Evolutionary conservation across 2,329 filamentous ascomycete species (phyloP), one percentile per base, ranked within the genome.

Genomic region (Phaeosphaeriaceae sp.): DNA sequence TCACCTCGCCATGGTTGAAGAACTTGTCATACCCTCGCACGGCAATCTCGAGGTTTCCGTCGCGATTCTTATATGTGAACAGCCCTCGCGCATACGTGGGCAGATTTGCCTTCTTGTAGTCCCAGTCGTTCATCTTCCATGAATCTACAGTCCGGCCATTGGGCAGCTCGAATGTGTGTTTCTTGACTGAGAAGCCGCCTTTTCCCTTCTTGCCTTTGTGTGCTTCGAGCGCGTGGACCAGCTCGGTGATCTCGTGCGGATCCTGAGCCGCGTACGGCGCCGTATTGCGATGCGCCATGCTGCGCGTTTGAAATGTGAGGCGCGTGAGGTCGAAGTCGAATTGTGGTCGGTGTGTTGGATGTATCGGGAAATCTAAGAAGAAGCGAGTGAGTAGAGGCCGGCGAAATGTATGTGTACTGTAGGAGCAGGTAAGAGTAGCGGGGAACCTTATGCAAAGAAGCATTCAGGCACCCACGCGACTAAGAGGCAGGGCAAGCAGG

Each of bases 1-100:
- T 78, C 7, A 96, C 90, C 79, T 99, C 95, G 51, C 87, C 86
- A 42, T 92, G 85, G 70, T 99, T 99, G 86, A 99, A 99, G 82
- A 99, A 99, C 79, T 99, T 99, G 83, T 99, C 94, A 79, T 99
- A 99, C 51, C 95, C 95, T 68, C 95, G 86, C 49, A 92, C 88
- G 1, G 86, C 91, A 67, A 99, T 97, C 77, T 97, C 92, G 13
- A 86, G 81, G 9, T 86, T 82, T 9, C 88, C 88, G 24, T 86
- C 82, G 50, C 84, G 81, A 61, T 86, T 89, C 63, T 80, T 86
- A 44, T 90, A 90, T n/a, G 93, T 99, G 79, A 99, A 99, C 1
- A 99, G 85, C 7, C 95, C 95, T 53, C 95, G 89, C 6, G 95
- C 93, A 76, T 97, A 97, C 1, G 92, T 97, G 6, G 95, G 95